Percentiles rank a stretch among this genome's conserved stretches.
These are phyloP conservation scores for Juglanconis oblonga DNA, from an alignment of 2,329 filamentous ascomycete species.

Conservation along the genomic window DNA sequence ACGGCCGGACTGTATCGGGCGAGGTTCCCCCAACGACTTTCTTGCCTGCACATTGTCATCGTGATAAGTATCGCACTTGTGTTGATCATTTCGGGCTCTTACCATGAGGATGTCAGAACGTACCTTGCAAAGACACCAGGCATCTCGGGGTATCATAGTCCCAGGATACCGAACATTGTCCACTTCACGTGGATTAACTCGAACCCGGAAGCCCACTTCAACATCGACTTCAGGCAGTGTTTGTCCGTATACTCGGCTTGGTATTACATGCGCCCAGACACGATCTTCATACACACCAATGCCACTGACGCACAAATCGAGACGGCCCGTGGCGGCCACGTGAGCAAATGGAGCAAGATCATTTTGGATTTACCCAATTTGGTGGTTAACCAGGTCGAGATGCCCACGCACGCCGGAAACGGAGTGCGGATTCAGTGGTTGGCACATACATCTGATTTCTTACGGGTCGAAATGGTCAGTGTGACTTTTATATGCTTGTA, in stretches of 20 bases:
- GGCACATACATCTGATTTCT: background rate
- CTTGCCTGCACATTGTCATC: background rate
- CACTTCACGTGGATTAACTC: background rate
- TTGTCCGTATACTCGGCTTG: background rate
- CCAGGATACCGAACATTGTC: background rate
- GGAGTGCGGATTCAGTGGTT: background rate
- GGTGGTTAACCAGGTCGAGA: background rate
- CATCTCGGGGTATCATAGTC: background rate
- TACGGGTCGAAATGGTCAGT: background rate
- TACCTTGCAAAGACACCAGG: background rate
- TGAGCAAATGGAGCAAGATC: background rate
- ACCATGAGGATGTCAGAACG: background rate
- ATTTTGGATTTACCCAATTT: background rate
- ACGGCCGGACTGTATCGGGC: background rate
- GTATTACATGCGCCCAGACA: background rate
- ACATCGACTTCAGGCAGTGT: background rate
- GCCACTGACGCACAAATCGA: background rate
- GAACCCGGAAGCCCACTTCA: background rate
- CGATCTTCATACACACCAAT: background rate
- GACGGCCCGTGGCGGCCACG: background rate
- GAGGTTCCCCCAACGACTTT: background rate
- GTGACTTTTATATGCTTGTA: background rate
- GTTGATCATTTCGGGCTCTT: background rate
- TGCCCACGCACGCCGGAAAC: background rate
- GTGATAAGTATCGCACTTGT: background rate